Evolutionary conservation across 371 early-diverging fungal genomes (phyloP).

Genomic region (Mucor circinelloides): DNA sequence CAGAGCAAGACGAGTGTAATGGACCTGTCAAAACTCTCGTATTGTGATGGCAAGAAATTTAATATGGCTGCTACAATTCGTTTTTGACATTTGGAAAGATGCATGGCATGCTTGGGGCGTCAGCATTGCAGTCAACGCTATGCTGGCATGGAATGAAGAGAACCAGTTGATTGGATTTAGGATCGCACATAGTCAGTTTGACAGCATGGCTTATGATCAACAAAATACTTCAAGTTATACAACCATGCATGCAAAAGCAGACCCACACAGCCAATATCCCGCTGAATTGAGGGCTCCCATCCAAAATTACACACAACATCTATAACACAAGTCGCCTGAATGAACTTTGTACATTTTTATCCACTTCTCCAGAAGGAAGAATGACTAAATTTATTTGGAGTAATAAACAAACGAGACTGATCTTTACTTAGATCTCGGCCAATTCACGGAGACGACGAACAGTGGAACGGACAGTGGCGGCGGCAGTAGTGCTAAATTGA

Average conservation of each 20-base stretch:
- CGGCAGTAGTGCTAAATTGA: constrained; percentile 79
- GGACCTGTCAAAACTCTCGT: neutral
- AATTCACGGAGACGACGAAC: constrained; percentile 98
- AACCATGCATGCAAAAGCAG: too few species aligned
- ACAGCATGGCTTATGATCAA: too few species aligned
- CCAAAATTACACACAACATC: neutral
- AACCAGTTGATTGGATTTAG: too few species aligned
- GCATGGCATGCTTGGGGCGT: too few species aligned
- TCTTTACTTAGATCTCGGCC: constrained; percentile 79
- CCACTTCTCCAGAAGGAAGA: constrained; percentile 7
- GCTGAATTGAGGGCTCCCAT: too few species aligned
- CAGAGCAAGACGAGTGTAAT: neutral
- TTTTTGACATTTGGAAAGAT: too few species aligned
- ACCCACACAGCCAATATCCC: too few species aligned
- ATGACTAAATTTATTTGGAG: constrained; percentile 1
- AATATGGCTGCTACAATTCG: too few species aligned
- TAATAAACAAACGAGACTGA: constrained; percentile 5
- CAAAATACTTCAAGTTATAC: too few species aligned
- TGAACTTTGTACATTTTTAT: constrained; percentile 3
- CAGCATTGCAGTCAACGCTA: too few species aligned
- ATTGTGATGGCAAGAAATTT: neutral
- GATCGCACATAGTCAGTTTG: too few species aligned
- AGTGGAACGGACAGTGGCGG: constrained; percentile 90
- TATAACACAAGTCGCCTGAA: neutral
- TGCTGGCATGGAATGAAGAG: too few species aligned